Percentiles rank a stretch among this genome's conserved stretches.
phyloP scores from a whole-genome alignment of 495 filamentous ascomycete species.

The Tuber magnatum region DNA sequence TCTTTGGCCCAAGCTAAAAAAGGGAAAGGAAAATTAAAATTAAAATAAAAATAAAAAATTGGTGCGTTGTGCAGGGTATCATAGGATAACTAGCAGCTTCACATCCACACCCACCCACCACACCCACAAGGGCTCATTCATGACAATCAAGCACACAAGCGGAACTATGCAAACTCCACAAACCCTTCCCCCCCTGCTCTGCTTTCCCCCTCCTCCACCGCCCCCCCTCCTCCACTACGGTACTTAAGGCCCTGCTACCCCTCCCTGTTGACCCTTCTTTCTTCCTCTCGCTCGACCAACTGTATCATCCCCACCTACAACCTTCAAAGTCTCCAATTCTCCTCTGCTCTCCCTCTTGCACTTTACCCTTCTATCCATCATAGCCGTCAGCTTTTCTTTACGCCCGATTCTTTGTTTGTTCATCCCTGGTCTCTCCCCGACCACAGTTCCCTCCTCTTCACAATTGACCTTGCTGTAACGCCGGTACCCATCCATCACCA shows the following conservation, averaged over 20 bases:
- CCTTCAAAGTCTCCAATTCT: constrained; percentile 14
- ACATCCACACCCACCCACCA: constrained; percentile 22
- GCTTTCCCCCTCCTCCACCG: constrained; percentile 24
- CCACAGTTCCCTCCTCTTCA: background rate
- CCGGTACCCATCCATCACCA: constrained; percentile 6
- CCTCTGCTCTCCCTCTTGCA: constrained; percentile 18
- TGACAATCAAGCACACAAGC: constrained; percentile 36
- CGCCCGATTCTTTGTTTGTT: constrained; percentile 6
- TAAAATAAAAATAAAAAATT: background rate
- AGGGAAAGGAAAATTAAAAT: too few species aligned
- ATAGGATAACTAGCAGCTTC: constrained; percentile 34
- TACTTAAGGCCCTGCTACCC: constrained; percentile 37
- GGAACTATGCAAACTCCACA: constrained; percentile 11
- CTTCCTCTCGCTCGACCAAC: constrained; percentile 37
- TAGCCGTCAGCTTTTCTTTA: constrained; percentile 11
- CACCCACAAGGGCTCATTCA: background rate
- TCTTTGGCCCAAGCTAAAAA: background rate
- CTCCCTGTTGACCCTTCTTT: constrained; percentile 35
- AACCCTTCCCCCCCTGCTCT: constrained; percentile 31
- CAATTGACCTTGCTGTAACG: background rate
- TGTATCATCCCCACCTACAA: constrained; percentile 26
- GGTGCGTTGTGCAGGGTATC: constrained; percentile 15
- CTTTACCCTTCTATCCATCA: constrained; percentile 17
- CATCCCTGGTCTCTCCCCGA: constrained; percentile 8
- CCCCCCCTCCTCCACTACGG: constrained; percentile 15